A percentile compares a stretch with the other conserved stretches of the same genome.
These are phyloP conservation scores for Myrmaecium sp. DNA, from an alignment of 2,329 filamentous ascomycete species.

Conservation along the genomic window DNA sequence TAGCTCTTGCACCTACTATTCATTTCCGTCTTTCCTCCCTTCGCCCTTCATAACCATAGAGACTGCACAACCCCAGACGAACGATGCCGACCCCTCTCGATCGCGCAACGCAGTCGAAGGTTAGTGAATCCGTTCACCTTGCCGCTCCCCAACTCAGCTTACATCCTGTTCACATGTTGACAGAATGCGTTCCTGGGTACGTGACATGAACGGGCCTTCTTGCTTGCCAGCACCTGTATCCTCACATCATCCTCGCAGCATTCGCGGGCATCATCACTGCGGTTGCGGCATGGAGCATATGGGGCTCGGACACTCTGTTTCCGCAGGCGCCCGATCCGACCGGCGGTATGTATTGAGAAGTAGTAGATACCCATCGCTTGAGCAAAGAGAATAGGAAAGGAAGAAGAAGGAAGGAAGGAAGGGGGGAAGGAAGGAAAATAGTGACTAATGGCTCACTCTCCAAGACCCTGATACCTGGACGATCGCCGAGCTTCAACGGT, in stretches of 20 bases:
- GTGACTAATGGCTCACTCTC: too few species aligned
- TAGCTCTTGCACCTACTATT: too few species aligned
- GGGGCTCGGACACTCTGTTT: conserved; percentile 63
- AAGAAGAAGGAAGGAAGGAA: too few species aligned
- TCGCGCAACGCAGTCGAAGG: conserved; percentile 27
- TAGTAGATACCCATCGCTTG: too few species aligned
- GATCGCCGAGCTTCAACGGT: conserved; percentile 58
- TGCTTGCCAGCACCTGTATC: not conserved
- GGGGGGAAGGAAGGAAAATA: too few species aligned
- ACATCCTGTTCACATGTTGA: conserved; percentile 5
- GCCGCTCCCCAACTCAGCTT: conserved; percentile 6
- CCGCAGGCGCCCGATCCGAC: conserved; percentile 59
- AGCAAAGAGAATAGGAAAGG: too few species aligned
- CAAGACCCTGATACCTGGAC: conserved; percentile 58
- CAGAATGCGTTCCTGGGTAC: conserved; percentile 18
- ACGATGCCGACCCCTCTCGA: conserved; percentile 34
- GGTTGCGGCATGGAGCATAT: conserved; percentile 69
- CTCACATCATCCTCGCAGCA: conserved; percentile 6
- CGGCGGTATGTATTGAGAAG: conserved; percentile 49
- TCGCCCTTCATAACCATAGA: too few species aligned
- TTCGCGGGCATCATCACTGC: conserved; percentile 72
- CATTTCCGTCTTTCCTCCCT: too few species aligned
- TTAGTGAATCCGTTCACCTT: conserved; percentile 9
- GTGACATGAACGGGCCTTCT: not conserved
- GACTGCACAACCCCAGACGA: too few species aligned